Evolutionary conservation across 1,284 basidiomycete genomes (phyloP).

Genomic region (Malassezia dermatis): DNA sequence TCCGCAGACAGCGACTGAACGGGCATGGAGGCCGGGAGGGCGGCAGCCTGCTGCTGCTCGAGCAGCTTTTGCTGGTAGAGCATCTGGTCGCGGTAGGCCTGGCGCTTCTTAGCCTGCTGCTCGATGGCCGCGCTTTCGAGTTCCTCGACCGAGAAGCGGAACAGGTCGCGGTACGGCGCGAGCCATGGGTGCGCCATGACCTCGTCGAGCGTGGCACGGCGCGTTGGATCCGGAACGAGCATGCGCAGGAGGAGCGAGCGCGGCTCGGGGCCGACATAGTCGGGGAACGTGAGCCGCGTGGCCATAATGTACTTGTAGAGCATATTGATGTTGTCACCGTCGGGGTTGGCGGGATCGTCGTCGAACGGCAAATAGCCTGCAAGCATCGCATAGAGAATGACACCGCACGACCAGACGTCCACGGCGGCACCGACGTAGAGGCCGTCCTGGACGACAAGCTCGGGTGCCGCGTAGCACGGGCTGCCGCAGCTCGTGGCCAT

Average conservation of each 20-base stretch:
- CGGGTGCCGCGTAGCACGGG: slow-evolving; percentile 96
- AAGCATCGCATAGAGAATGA: slow-evolving; percentile 98
- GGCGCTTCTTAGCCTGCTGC: slow-evolving; percentile 46
- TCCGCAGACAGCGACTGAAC: neutral
- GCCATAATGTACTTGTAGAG: slow-evolving; percentile 94
- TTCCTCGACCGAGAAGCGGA: slow-evolving; percentile 45
- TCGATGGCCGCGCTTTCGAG: slow-evolving; percentile 45
- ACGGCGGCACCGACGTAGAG: slow-evolving; percentile 96
- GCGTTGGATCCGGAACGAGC: slow-evolving; percentile 43
- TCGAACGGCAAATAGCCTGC: slow-evolving; percentile 99
- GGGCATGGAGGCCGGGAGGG: neutral
- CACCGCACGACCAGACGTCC: slow-evolving; percentile 98
- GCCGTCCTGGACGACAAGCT: slow-evolving; percentile 96
- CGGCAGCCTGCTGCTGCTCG: slow-evolving; percentile 21
- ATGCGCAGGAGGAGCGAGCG: slow-evolving; percentile 41
- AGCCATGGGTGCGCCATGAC: slow-evolving; percentile 48
- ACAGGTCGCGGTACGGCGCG: slow-evolving; percentile 43
- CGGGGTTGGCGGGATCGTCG: slow-evolving; percentile 95
- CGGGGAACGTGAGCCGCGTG: slow-evolving; percentile 45
- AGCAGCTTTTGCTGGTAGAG: slow-evolving; percentile 39
- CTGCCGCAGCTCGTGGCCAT: slow-evolving; percentile 98
- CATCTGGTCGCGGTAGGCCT: slow-evolving; percentile 47
- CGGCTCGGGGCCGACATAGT: slow-evolving; percentile 44
- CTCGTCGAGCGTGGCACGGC: slow-evolving; percentile 34
- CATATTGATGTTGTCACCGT: slow-evolving; percentile 99